Evolutionary conservation across 306 rosid genomes (phyloP), one percentile per base, ranked within the genome.

Genomic region (Citrullus amarus): DNA sequence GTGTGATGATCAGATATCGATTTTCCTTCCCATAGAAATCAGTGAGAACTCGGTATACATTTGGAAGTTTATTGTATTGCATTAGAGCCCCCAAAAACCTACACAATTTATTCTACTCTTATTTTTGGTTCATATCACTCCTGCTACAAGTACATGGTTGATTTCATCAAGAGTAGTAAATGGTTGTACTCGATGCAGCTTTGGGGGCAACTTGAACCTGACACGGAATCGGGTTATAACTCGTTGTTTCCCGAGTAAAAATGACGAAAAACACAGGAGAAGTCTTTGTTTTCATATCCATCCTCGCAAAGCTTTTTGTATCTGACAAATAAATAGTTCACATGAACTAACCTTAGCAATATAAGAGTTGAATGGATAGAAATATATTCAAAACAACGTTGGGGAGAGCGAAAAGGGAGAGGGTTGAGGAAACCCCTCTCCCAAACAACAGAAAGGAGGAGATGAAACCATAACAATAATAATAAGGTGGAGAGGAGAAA

Each of bases 241-340:
- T 93, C 97, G 50, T 93, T 87, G 58, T 18, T 68, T 13, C 97
- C 97, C 3, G 88, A 82, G 88, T 90, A 90, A 74, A 81, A 86
- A 82, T 90, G 96, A 60, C 91, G 91, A 85, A 93, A 93, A 70
- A 87, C 93, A 73, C 92, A 86, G 5, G 98, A 91, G 82, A 93
- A 93, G 84, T 91, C 98, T 80, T 81, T 82, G 15, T 77, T 70
- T 79, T 90, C 97, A 74, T 88, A 83, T 14, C 91, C 98, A 65
- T 77, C 85, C n/a, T 69, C 69, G 88, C 97, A 93, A 1, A 93
- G 87, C 32, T 87, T 86, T 14, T 84, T 80, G 67, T 86, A 93
- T 86, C 93, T 91, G 90, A 15, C 67, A 56, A 54, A 77, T 30
- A 30, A 55, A 74, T 80, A 15, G 5, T 46, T 71, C 14, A 48